These are phyloP conservation scores for Raddia distichophylla DNA, from an alignment of 176 grass and related monocot genomes.

Conservation along the genomic window DNA sequence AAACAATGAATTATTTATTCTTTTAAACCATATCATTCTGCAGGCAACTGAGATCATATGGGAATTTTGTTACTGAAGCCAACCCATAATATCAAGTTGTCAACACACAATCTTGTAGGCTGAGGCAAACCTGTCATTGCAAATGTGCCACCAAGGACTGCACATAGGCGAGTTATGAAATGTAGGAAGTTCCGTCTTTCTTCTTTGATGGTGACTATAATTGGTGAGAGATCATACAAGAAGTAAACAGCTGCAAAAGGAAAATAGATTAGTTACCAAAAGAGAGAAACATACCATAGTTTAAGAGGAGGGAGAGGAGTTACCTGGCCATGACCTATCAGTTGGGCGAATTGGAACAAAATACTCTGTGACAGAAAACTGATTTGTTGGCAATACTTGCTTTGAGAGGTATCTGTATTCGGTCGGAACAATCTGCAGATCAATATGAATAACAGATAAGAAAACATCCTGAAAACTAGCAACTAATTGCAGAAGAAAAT, in stretches of 20 bases:
- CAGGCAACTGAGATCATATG: not conserved
- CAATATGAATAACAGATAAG: constrained; percentile 31
- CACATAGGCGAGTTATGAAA: constrained; percentile 93
- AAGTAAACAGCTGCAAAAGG: constrained; percentile 83
- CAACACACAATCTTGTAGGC: not conserved
- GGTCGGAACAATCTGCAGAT: constrained; percentile 90
- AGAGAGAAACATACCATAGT: constrained; percentile 15
- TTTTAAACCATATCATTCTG: not conserved
- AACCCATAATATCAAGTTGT: not conserved
- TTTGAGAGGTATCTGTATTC: constrained; percentile 97
- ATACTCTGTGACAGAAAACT: constrained; percentile 98
- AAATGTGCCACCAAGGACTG: constrained; percentile 98
- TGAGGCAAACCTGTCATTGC: constrained; percentile 81
- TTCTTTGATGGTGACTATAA: constrained; percentile 97
- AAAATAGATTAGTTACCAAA: constrained; percentile 33
- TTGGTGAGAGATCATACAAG: constrained; percentile 96
- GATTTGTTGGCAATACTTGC: constrained; percentile 88
- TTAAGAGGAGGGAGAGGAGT: not conserved
- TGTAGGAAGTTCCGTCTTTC: constrained; percentile 94
- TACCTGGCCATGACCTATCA: constrained; percentile 95
- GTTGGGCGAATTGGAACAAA: constrained; percentile 68
- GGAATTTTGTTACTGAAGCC: not conserved
- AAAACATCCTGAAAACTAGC: not conserved
- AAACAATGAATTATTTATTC: not conserved
- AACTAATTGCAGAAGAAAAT: not conserved